phyloP scores from a whole-genome alignment of 108 stramenopile genomes.

The Discostella pseudostelligera region DNA sequence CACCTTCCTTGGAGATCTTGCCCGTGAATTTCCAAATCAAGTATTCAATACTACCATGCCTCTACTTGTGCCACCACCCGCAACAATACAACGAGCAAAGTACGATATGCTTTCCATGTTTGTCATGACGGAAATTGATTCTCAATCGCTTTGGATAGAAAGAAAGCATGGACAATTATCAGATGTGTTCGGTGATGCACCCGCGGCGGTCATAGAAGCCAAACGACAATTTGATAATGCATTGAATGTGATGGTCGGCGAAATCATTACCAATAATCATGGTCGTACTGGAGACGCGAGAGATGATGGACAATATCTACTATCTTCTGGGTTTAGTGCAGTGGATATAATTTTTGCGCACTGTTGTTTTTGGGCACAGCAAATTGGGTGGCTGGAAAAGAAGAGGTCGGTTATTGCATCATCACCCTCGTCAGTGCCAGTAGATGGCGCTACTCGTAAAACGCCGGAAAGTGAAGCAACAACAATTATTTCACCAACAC shows the following conservation, averaged over 20 bases:
- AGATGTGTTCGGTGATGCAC: slow-evolving; percentile 54
- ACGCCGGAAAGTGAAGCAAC: background rate
- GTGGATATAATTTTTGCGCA: slow-evolving; percentile 75
- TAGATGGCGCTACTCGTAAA: background rate
- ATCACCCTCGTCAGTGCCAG: background rate
- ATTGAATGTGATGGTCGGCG: slow-evolving; percentile 31
- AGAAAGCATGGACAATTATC: slow-evolving; percentile 66
- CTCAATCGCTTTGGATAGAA: slow-evolving; percentile 79
- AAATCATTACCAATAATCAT: slow-evolving; percentile 23
- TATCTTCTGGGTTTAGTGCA: slow-evolving; percentile 62
- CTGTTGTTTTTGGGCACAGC: slow-evolving; percentile 69
- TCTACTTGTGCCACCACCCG: slow-evolving; percentile 60
- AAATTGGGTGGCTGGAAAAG: slow-evolving; percentile 64
- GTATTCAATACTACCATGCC: background rate
- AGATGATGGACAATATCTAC: slow-evolving; percentile 29
- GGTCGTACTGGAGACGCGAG: background rate
- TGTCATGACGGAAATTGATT: slow-evolving; percentile 65
- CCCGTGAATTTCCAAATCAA: slow-evolving; percentile 21
- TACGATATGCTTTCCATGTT: slow-evolving; percentile 69
- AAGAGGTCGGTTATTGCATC: background rate
- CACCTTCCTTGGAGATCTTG: slow-evolving; percentile 68
- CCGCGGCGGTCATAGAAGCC: slow-evolving; percentile 62
- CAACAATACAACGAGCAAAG: slow-evolving; percentile 53
- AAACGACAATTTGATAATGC: slow-evolving; percentile 56
- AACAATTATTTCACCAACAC: background rate